These are phyloP conservation scores for Cyathus striatus DNA, from an alignment of 768 basidiomycete species.

Conservation along the genomic window DNA sequence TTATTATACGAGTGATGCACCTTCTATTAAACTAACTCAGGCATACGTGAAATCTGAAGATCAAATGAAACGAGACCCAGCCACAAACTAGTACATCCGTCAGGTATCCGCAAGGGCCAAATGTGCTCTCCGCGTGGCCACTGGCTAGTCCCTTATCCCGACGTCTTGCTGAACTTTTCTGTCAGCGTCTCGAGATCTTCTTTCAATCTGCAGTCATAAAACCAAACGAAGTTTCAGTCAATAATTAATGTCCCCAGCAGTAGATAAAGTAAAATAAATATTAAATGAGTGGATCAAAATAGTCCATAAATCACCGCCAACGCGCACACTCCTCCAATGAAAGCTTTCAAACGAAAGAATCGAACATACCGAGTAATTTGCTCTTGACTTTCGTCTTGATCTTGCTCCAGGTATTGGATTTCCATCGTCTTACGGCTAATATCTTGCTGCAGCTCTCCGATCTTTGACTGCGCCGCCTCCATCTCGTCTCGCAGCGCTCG, in stretches of 20 bases:
- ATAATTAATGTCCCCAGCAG: slow-evolving; percentile 33
- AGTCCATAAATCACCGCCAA: slow-evolving; percentile 53
- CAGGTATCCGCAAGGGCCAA: neutral
- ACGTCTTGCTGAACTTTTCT: slow-evolving; percentile 30
- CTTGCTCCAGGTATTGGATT: slow-evolving; percentile 73
- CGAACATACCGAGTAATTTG: slow-evolving; percentile 75
- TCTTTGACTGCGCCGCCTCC: slow-evolving; percentile 41
- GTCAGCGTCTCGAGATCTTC: slow-evolving; percentile 53
- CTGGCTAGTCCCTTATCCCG: slow-evolving; percentile 1
- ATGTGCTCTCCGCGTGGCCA: neutral
- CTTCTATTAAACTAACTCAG: too few species aligned
- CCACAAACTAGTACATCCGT: neutral
- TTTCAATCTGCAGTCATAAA: slow-evolving; percentile 49
- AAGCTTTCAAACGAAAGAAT: slow-evolving; percentile 54
- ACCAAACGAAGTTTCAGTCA: slow-evolving; percentile 19
- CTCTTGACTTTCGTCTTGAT: slow-evolving; percentile 72
- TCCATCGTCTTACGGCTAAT: slow-evolving; percentile 74
- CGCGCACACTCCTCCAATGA: slow-evolving; percentile 44
- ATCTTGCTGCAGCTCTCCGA: slow-evolving; percentile 54
- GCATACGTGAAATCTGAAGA: too few species aligned
- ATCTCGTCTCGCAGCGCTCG: slow-evolving; percentile 53
- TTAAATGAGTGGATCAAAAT: slow-evolving; percentile 27
- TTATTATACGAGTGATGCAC: too few species aligned
- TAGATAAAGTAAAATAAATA: slow-evolving; percentile 13
- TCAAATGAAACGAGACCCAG: too few species aligned